Evolutionary conservation across 1,139 yeast genomes (phyloP).

Genomic region (Suhomyces choctaworum): DNA sequence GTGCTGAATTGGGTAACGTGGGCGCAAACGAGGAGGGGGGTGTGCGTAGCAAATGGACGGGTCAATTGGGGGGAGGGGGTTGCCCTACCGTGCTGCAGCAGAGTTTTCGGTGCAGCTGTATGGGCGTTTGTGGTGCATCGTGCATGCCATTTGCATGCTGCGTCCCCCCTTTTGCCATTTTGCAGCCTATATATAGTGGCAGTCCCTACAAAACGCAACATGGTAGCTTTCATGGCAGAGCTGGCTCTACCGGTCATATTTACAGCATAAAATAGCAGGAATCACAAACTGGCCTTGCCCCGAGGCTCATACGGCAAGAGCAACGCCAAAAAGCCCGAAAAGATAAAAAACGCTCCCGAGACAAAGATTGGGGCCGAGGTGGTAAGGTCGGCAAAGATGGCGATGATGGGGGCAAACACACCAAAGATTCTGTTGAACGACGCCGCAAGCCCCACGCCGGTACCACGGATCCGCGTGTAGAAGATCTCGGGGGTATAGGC

Average conservation of each 20-base stretch:
- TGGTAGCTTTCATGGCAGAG: no score
- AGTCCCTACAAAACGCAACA: no score
- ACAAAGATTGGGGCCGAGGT: slow-evolving; percentile 47
- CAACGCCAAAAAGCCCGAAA: slow-evolving; percentile 35
- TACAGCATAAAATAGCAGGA: no score
- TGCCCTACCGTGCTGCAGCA: no score
- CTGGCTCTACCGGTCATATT: no score
- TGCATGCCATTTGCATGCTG: no score
- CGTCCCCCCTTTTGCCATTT: no score
- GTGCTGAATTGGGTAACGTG: neutral
- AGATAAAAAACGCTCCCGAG: slow-evolving; percentile 42
- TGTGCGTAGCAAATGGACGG: no score
- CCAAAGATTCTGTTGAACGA: slow-evolving; percentile 44
- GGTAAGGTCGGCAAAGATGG: slow-evolving; percentile 42
- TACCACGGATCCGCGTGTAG: slow-evolving; percentile 42
- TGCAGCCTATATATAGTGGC: no score
- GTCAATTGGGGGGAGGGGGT: no score
- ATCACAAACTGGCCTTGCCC: slow-evolving; percentile 17
- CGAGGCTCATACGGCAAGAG: slow-evolving; percentile 45
- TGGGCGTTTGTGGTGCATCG: no score
- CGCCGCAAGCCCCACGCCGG: slow-evolving; percentile 46
- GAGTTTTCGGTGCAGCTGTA: no score
- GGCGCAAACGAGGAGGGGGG: neutral
- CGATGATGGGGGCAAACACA: slow-evolving; percentile 47
- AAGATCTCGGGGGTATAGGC: slow-evolving; percentile 50